Evolutionary conservation across 2,329 filamentous ascomycete genomes (phyloP).

Genomic region (Knoxdaviesia capensis): DNA sequence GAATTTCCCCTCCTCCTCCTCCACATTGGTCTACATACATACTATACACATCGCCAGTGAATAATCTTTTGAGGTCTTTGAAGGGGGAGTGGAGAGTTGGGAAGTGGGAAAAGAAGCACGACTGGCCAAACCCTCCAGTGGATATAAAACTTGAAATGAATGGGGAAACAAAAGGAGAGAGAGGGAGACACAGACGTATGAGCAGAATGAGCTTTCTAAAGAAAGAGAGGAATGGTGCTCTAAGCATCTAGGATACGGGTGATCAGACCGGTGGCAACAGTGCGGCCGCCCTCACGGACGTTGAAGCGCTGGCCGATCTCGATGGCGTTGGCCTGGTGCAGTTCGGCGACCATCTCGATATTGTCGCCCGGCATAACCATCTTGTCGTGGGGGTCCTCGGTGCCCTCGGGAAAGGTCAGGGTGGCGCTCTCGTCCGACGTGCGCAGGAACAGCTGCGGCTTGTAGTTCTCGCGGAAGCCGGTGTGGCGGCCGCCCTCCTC

Average conservation of each 20-base stretch:
- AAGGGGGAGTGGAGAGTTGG: no score
- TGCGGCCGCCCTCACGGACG: slow-evolving; percentile 88
- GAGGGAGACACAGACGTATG: neutral
- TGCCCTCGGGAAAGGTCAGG: slow-evolving; percentile 73
- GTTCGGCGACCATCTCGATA: slow-evolving; percentile 83
- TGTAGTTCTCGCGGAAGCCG: slow-evolving; percentile 90
- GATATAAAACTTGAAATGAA: neutral
- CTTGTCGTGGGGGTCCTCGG: slow-evolving; percentile 49
- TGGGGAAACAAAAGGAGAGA: neutral
- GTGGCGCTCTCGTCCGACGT: slow-evolving; percentile 67
- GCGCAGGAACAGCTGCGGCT: slow-evolving; percentile 87
- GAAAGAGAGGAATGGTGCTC: neutral
- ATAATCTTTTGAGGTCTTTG: no score
- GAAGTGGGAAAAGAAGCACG: neutral
- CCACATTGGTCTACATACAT: no score
- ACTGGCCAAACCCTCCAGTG: neutral
- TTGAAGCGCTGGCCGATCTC: slow-evolving; percentile 94
- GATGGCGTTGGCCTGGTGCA: slow-evolving; percentile 69
- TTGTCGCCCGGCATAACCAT: slow-evolving; percentile 98
- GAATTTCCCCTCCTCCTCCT: no score
- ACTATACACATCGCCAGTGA: no score
- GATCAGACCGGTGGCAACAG: slow-evolving; percentile 65
- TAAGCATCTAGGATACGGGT: slow-evolving; percentile 42
- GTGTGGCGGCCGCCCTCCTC: slow-evolving; percentile 96
- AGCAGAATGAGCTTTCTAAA: neutral